phyloP scores from a whole-genome alignment of 2,329 filamentous ascomycete genomes.

The Clarireedia hainanense region DNA sequence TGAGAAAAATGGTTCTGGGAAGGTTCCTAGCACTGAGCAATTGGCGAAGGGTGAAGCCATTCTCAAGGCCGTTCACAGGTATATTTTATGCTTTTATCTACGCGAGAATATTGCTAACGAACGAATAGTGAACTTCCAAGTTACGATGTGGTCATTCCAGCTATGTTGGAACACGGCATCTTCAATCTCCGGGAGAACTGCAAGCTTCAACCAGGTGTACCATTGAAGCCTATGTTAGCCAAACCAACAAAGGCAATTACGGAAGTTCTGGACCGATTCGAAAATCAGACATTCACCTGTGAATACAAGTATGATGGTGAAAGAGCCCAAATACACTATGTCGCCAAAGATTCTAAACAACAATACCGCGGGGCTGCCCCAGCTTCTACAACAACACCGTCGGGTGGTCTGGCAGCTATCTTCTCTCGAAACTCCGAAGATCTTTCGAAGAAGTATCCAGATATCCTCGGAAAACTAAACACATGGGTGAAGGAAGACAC shows the following conservation, averaged over 20 bases:
- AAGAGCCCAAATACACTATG: slow-evolving; percentile 96
- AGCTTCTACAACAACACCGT: slow-evolving; percentile 47
- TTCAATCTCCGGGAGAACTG: slow-evolving; percentile 74
- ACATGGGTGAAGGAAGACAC: slow-evolving; percentile 86
- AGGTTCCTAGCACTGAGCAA: slow-evolving; percentile 64
- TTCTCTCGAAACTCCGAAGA: slow-evolving; percentile 98
- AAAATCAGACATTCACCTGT: slow-evolving; percentile 91
- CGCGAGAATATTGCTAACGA: slow-evolving; percentile 28
- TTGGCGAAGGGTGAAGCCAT: slow-evolving; percentile 76
- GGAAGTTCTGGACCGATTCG: slow-evolving; percentile 93
- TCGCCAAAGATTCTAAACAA: slow-evolving; percentile 68
- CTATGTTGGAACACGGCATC: slow-evolving; percentile 80
- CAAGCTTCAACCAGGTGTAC: slow-evolving; percentile 87
- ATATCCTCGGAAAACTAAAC: slow-evolving; percentile 80
- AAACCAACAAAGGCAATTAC: slow-evolving; percentile 98
- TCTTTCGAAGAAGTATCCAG: slow-evolving; percentile 93
- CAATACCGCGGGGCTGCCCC: slow-evolving; percentile 57
- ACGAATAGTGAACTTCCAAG: slow-evolving; percentile 75
- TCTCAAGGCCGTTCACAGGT: slow-evolving; percentile 87
- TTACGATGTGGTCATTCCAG: slow-evolving; percentile 90
- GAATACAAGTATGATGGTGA: slow-evolving; percentile 99
- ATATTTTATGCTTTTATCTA: slow-evolving; percentile 21
- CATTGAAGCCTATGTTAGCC: slow-evolving; percentile 95
- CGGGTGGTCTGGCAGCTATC: slow-evolving; percentile 70
- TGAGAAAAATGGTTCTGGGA: slow-evolving; percentile 52